Percentiles rank a stretch among this genome's conserved stretches.
Evolutionary conservation across 164 flowering plant genomes (phyloP).

Genomic region (Platanus orientalis): DNA sequence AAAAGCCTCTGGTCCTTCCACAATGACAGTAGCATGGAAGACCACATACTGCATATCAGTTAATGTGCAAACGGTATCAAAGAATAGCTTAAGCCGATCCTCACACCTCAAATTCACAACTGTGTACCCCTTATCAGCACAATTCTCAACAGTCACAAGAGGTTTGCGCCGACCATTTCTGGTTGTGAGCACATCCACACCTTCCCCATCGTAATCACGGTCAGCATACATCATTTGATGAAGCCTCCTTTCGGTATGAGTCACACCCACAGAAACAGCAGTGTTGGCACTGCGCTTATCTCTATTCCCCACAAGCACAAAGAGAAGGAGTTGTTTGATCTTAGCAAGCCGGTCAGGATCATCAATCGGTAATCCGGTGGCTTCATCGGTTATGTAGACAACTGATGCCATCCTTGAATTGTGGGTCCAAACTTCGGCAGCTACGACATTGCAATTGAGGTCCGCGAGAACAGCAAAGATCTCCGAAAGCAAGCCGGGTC

Average conservation of each 20-base stretch:
- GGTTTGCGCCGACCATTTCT: conserved; percentile 15
- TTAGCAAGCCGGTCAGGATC: conserved; percentile 55
- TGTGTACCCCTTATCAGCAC: conserved; percentile 63
- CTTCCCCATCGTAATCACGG: conserved; percentile 27
- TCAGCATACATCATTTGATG: conserved; percentile 97
- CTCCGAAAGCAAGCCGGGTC: conserved; percentile 91
- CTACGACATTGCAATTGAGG: conserved; percentile 84
- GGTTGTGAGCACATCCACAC: neutral
- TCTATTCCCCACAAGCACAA: conserved; percentile 62
- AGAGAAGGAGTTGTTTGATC: conserved; percentile 63
- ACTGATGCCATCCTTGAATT: conserved; percentile 95
- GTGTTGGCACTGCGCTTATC: conserved; percentile 70
- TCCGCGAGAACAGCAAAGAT: conserved; percentile 83
- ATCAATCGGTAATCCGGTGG: conserved; percentile 49
- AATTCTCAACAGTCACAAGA: conserved; percentile 41
- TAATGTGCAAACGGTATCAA: conserved; percentile 66
- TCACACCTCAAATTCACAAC: conserved; percentile 57
- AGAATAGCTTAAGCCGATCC: conserved; percentile 72
- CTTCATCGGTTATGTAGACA: conserved; percentile 74
- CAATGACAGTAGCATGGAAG: conserved; percentile 63
- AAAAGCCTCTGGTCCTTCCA: conserved; percentile 58
- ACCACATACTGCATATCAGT: conserved; percentile 88
- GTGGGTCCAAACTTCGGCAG: conserved; percentile 96
- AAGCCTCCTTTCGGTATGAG: conserved; percentile 83
- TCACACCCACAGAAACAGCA: conserved; percentile 57